Conservation (phyloP, 106 monocot genomes). For the Phalaenopsis aphrodite region DNA sequence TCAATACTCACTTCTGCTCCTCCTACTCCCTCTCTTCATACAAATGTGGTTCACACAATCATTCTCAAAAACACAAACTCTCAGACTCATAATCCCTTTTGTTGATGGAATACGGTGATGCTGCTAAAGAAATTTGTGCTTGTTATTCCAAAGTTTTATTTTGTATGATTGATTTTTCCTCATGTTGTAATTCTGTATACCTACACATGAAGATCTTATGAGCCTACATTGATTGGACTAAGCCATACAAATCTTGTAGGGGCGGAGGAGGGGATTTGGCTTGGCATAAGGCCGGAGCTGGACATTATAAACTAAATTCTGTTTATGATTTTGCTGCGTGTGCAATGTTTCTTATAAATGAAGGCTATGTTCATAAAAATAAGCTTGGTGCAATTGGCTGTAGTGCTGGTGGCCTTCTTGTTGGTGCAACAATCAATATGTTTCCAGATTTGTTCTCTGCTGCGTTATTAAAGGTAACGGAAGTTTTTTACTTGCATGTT, state of each 20-base stretch:
- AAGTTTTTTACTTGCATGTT: not conserved
- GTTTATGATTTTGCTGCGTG: slow-evolving; percentile 86
- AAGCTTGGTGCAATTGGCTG: slow-evolving; percentile 69
- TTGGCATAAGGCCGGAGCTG: slow-evolving; percentile 72
- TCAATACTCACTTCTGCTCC: not conserved
- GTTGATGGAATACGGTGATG: not conserved
- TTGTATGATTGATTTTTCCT: not conserved
- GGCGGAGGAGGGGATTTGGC: slow-evolving; percentile 58
- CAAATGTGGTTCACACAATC: not conserved
- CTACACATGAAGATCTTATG: not conserved
- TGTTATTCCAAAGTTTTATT: not conserved
- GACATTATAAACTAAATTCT: slow-evolving; percentile 70
- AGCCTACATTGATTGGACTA: not conserved
- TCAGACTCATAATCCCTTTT: not conserved
- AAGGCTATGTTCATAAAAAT: slow-evolving; percentile 73
- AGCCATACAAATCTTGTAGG: slow-evolving; percentile 15
- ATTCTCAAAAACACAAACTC: not conserved
- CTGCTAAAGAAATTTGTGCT: not conserved
- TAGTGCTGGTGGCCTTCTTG: slow-evolving; percentile 95
- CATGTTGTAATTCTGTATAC: not conserved
- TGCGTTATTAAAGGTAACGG: slow-evolving; percentile 80
- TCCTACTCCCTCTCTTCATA: not conserved
- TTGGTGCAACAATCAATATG: slow-evolving; percentile 73
- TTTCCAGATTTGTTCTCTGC: slow-evolving; percentile 62
- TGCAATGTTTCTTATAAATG: slow-evolving; percentile 57